Evolutionary conservation across 148 eudicot genomes (phyloP), one percentile per base, ranked within the genome.

Genomic region (Chenopodium berlandieri): DNA sequence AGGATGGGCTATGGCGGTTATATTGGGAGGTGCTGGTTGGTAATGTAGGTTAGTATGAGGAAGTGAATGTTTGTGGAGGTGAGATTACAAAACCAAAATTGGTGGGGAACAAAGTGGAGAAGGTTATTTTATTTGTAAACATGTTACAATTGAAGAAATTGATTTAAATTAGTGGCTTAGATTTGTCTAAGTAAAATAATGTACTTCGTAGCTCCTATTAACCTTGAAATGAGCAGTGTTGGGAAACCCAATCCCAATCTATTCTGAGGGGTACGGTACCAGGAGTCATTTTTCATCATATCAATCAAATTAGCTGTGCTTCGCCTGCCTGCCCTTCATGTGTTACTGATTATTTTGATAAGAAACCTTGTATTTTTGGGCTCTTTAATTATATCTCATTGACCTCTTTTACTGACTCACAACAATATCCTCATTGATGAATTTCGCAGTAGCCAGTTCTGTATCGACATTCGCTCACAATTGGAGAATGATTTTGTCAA

Each of bases 391-490:
- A 50, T 50, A 27, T 27, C n/a, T 10, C 1, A 27, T 14, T 48
- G 16, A 73, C 37, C 32, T 62, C 54, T 71, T 60, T 68, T 20
- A 22, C 64, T 77, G 75, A 73, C 73, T 27, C 34, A 3, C 19
- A 37, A 50, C 31, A 50, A 48, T 14, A 7, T 75, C 40, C 68
- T 80, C 27, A 27, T 32, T 81, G 71, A 6, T 81, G 46, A 72
- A 78, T 74, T 77, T 84, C 89, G 88, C 97, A 96, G 99, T 87
- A 82, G 94, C 87, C 99, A 91, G 85, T 96, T 92, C 84, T 91
- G 87, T 82, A 31, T 31, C 40, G 98, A 96, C 73, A 91, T 96
- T 75, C 92, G 90, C 76, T 88, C 82, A 9, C 95, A 90, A 82
- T 80, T 96, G 70, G 93, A 96, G 88, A 84, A 94, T 75, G 99